Conservation (phyloP, 768 basidiomycete genomes). For the Leccinum fibrillosum region DNA sequence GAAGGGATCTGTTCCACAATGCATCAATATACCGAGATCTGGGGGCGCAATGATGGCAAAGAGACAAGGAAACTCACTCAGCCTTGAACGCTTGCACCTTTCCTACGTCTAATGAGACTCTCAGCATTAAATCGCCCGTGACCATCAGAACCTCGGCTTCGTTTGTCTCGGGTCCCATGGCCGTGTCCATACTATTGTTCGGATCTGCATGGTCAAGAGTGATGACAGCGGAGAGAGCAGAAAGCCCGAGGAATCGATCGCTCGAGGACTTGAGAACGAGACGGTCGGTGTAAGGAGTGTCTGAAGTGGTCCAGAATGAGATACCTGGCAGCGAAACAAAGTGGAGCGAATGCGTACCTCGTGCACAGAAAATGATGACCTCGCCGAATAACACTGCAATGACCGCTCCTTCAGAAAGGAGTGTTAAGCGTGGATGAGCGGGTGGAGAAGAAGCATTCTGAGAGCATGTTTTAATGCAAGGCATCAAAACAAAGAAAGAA, state of each 20-base stretch:
- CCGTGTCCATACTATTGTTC: conserved; percentile 9
- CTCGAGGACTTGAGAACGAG: conserved; percentile 67
- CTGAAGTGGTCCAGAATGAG: conserved; percentile 33
- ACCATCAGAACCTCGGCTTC: conserved; percentile 35
- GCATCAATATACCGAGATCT: neutral
- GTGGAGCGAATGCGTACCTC: conserved; percentile 39
- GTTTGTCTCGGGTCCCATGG: conserved; percentile 2
- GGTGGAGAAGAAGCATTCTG: conserved; percentile 69
- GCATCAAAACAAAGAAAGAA: neutral
- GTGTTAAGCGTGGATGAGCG: conserved; percentile 65
- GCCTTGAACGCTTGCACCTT: conserved; percentile 57
- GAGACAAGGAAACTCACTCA: conserved; percentile 45
- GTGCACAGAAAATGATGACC: conserved; percentile 67
- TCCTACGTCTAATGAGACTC: conserved; percentile 58
- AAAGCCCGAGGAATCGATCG: conserved; percentile 70
- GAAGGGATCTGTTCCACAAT: conserved; percentile 52
- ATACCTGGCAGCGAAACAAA: neutral
- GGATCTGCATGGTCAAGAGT: conserved; percentile 19
- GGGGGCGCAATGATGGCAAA: neutral
- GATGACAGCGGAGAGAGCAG: conserved; percentile 36
- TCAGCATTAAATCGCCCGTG: conserved; percentile 70
- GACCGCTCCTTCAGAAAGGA: conserved; percentile 56
- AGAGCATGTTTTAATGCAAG: neutral
- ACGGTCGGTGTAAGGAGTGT: conserved; percentile 67
- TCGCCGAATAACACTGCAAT: conserved; percentile 72